Evolutionary conservation across 768 basidiomycete genomes (phyloP).

Genomic region (Mycena galericulata): DNA sequence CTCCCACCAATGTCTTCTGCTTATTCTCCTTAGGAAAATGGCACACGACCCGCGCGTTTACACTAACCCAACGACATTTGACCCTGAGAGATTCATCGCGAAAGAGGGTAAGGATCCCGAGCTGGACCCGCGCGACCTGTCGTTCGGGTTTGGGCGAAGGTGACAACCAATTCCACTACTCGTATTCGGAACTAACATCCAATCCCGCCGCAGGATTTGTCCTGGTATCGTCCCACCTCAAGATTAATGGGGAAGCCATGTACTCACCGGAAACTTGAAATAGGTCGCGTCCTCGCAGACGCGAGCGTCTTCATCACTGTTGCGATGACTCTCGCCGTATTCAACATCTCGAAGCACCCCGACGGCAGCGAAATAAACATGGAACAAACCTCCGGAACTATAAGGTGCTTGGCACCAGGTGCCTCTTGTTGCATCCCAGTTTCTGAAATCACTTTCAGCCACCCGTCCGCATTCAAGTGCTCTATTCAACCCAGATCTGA

Average conservation of each 20-base stretch:
- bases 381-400: slow-evolving; percentile 58
- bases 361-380: slow-evolving; percentile 49
- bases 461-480: slow-evolving; percentile 56
- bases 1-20: background rate
- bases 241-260: slow-evolving; percentile 20
- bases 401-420: slow-evolving; percentile 50
- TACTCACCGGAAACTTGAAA: background rate
- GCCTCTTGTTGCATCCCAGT: background rate
- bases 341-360: slow-evolving; percentile 49
- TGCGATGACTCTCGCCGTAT: slow-evolving; percentile 56
- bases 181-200: background rate
- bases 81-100: slow-evolving; percentile 61
- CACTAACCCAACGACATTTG: slow-evolving; percentile 57
- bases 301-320: slow-evolving; percentile 55
- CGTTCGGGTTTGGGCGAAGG: slow-evolving; percentile 70
- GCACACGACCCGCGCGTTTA: slow-evolving; percentile 56
- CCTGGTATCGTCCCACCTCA: slow-evolving; percentile 41
- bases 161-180: slow-evolving; percentile 17
- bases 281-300: slow-evolving; percentile 55
- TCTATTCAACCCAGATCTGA: slow-evolving; percentile 54
- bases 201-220: slow-evolving; percentile 44
- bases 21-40: slow-evolving; percentile 48
- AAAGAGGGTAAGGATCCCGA: slow-evolving; percentile 51
- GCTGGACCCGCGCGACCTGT: slow-evolving; percentile 55
- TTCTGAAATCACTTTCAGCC: slow-evolving; percentile 50